These are phyloP conservation scores for Saturnispora hagleri DNA, from an alignment of 805 yeast species.

Conservation along the genomic window DNA sequence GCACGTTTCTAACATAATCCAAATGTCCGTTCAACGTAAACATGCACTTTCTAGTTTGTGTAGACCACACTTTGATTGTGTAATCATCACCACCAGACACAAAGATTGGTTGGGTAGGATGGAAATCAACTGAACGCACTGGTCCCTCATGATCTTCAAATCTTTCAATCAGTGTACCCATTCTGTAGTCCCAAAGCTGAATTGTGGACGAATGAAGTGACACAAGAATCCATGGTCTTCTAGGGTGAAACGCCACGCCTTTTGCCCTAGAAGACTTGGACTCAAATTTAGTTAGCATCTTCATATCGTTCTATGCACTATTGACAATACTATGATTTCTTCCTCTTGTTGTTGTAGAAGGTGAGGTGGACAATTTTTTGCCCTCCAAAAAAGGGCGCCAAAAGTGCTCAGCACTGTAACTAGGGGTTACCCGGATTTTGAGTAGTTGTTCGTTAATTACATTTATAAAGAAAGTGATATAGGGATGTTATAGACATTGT, in stretches of 20 bases:
- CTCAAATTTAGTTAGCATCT: conserved; percentile 35
- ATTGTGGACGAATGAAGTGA: conserved; percentile 96
- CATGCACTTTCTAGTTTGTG: conserved; percentile 81
- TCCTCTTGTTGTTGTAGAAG: not conserved
- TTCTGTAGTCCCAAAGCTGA: conserved; percentile 98
- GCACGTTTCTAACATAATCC: conserved; percentile 91
- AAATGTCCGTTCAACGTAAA: conserved; percentile 89
- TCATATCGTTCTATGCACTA: conserved; percentile 33
- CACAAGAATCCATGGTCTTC: conserved; percentile 95
- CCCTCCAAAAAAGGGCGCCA: not conserved
- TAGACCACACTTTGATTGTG: conserved; percentile 91
- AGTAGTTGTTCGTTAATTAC: not conserved
- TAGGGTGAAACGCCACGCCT: conserved; percentile 95
- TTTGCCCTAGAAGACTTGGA: conserved; percentile 94
- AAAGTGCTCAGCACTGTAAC: not conserved
- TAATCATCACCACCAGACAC: conserved; percentile 98
- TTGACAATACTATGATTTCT: not conserved
- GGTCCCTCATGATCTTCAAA: conserved; percentile 99
- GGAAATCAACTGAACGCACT: conserved; percentile 90
- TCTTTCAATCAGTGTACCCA: conserved; percentile 95
- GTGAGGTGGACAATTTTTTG: not conserved
- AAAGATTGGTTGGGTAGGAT: conserved; percentile 95
- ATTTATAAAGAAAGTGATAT: not conserved
- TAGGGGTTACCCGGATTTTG: not conserved
- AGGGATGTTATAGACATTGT: not conserved